Conservation (phyloP, 2,329 filamentous ascomycete genomes). For the Claviceps fusiformis region DNA sequence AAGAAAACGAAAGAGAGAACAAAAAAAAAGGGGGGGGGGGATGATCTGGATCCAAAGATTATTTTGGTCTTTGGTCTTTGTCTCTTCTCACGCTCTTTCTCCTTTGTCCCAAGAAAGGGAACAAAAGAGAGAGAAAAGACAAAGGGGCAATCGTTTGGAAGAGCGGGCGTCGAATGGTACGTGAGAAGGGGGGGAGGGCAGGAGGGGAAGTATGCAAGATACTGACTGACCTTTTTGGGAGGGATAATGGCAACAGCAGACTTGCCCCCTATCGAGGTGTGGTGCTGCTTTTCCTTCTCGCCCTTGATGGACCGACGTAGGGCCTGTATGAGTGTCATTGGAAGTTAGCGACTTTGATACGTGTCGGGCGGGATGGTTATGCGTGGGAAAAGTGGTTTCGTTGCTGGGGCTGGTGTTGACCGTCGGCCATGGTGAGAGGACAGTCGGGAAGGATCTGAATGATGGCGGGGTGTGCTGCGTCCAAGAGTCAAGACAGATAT, state of each 20-base stretch:
- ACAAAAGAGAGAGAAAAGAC: neutral
- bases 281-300: conserved; percentile 63
- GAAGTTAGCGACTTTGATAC: conserved; percentile 21
- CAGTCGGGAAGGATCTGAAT: neutral
- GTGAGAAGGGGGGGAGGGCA: neutral
- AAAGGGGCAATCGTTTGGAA: neutral
- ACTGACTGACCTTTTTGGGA: conserved; percentile 67
- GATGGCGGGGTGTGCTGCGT: neutral
- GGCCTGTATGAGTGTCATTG: conserved; percentile 43
- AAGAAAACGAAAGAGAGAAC: neutral
- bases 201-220: neutral
- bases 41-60: neutral
- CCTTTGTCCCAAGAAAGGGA: neutral
- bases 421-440: neutral
- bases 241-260: conserved; percentile 79
- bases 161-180: neutral
- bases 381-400: neutral
- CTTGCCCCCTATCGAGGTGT: conserved; percentile 65
- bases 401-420: neutral
- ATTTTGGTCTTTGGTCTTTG: neutral
- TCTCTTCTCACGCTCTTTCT: neutral
- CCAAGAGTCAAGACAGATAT: neutral
- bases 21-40: neutral
- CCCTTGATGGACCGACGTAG: conserved; percentile 83
- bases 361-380: neutral